These are phyloP conservation scores for Phytophthora megakarya DNA, from an alignment of 352 stramenopile species.

Conservation along the genomic window DNA sequence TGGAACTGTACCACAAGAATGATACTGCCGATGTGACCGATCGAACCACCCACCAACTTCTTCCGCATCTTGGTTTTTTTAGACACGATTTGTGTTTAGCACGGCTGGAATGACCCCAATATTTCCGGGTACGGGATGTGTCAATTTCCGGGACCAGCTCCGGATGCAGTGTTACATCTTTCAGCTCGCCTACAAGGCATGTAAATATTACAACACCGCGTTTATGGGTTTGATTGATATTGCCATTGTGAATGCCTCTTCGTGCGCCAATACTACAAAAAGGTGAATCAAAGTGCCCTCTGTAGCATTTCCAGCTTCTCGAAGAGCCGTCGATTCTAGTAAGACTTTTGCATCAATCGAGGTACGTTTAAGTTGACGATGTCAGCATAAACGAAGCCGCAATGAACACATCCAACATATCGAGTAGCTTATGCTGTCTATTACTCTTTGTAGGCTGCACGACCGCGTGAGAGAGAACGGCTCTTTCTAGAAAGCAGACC, in stretches of 20 bases:
- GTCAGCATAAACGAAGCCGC: too few relatives aligned
- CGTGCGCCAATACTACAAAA: not conserved
- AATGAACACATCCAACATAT: not conserved
- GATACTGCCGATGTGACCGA: too few relatives aligned
- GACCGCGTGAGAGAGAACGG: not conserved
- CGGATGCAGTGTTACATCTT: not conserved
- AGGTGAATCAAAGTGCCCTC: not conserved
- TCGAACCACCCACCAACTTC: too few relatives aligned
- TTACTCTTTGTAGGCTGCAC: not conserved
- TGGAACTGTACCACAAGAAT: too few relatives aligned
- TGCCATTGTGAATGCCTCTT: not conserved
- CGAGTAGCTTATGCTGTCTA: too few relatives aligned
- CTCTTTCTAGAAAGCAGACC: too few relatives aligned
- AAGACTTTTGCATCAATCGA: not conserved
- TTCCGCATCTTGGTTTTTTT: too few relatives aligned
- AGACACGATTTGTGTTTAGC: too few relatives aligned
- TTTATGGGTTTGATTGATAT: not conserved
- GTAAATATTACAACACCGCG: not conserved
- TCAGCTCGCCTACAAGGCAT: not conserved
- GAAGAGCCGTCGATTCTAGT: not conserved
- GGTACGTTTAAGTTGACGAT: not conserved
- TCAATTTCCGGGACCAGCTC: not conserved
- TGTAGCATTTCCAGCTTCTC: not conserved
- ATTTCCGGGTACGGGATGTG: too few relatives aligned
- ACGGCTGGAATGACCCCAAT: too few relatives aligned